Conservation (phyloP, 257 asterid genomes). For the Cruciata laevipes region DNA sequence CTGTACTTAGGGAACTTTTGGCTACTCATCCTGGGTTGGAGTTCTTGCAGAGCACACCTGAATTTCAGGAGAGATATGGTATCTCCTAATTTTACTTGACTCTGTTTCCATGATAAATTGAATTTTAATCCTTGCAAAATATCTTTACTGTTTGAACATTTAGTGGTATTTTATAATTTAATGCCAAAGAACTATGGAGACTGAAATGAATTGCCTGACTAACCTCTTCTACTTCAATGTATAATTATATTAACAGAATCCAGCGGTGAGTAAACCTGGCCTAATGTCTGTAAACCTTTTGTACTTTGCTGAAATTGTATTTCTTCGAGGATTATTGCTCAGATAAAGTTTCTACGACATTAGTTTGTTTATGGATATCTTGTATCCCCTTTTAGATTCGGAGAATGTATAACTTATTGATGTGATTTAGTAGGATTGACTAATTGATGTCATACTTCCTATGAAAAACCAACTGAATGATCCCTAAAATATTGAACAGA, state of each 20-base stretch:
- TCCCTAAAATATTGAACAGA: no score
- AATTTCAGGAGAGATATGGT: conserved; percentile 99
- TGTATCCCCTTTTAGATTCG: neutral
- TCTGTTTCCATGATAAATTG: neutral
- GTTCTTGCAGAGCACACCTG: conserved; percentile 97
- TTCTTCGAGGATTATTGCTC: neutral
- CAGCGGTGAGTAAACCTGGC: neutral
- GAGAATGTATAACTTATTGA: no score
- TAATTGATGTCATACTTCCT: no score
- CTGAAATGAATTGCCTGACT: neutral
- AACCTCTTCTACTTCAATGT: neutral
- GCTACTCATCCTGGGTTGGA: conserved; percentile 97
- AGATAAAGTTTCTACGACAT: neutral
- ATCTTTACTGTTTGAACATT: no score
- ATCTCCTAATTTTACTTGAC: conserved; percentile 20
- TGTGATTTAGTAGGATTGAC: no score
- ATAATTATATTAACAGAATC: neutral
- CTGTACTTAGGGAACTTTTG: conserved; percentile 91
- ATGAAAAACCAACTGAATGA: no score
- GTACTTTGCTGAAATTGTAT: neutral
- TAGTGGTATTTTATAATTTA: no score
- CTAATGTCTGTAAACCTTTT: no score
- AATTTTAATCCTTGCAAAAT: no score
- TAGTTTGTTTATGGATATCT: neutral
- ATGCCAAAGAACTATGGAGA: neutral